Evolutionary conservation across 129 eudicot genomes (phyloP), one percentile per base, ranked within the genome.

Genomic region (Flaveria robusta): DNA sequence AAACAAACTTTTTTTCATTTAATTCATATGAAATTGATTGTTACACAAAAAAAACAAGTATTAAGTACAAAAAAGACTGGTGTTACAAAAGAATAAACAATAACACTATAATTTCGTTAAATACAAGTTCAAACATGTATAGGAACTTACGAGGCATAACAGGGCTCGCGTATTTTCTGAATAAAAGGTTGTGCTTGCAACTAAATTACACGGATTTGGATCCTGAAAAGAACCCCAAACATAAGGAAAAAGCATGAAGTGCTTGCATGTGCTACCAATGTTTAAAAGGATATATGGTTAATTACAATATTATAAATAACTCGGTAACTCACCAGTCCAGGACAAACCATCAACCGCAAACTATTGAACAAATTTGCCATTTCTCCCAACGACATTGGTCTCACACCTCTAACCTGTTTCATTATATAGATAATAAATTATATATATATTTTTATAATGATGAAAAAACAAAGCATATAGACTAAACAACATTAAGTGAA

Each of bases 131-230:
- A 27, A 71, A 51, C 46, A 20, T 10, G 66, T 19, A 29, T 47
- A 79, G 34, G 78, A 68, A 52, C 87, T 85, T 83, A 95, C 97
- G 90, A 95, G 80, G 79, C 97, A 91, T 75, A 95, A 68, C 97
- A 95, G 84, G 79, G 94, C 97, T 50, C 89, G 89, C 42, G 99
- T 95, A 74, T 86, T 91, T 82, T 95, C 99, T 45, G 99, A 95
- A 77, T 81, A 89, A 60, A 87, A 95, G 41, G 97, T 95, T 34
- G 99, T 86, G 84, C 97, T 87, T n/a, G 96, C 99, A 47, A 95
- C 96, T 83, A 95, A 79, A 83, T 95, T 95, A 77, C 89, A 89
- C 3, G 94, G 54, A 77, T 95, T 95, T 62, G 99, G 99, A 89
- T 95, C 99, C 99, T 95, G 89, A 22, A 83, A 79, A 62, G 50